Conservation (phyloP, 129 eudicot species). For the Artemisia annua region DNA sequence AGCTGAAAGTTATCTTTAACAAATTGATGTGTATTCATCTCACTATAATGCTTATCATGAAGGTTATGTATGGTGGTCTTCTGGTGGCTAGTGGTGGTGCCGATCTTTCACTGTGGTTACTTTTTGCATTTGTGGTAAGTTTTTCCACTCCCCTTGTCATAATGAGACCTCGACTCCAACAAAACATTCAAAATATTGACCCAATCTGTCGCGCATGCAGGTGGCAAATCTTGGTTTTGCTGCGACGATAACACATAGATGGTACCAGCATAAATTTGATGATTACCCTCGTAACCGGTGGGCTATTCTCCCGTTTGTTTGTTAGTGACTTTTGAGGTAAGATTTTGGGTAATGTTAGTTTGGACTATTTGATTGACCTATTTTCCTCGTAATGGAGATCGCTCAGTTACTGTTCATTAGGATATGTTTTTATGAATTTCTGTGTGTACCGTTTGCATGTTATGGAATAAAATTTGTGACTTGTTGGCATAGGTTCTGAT, state of each 20-base stretch:
- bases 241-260: slow-evolving; percentile 79
- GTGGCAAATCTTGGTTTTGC: slow-evolving; percentile 81
- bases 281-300: slow-evolving; percentile 68
- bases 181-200: not conserved
- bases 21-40: not conserved
- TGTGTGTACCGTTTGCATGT: no score
- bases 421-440: not conserved
- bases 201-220: slow-evolving; percentile 42
- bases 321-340: slow-evolving; percentile 28
- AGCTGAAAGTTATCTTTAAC: not conserved
- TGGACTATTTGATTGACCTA: not conserved
- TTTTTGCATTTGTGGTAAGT: no score
- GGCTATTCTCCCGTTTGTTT: slow-evolving; percentile 72
- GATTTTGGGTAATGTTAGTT: no score
- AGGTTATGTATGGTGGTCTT: slow-evolving; percentile 91
- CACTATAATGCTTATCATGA: slow-evolving; percentile 29
- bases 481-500: no score
- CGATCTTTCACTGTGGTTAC: slow-evolving; percentile 66
- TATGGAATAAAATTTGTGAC: no score
- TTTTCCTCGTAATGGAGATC: not conserved
- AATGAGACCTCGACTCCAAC: not conserved
- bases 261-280: slow-evolving; percentile 82
- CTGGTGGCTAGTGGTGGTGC: slow-evolving; percentile 85
- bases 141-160: not conserved
- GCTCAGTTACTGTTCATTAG: not conserved